These are phyloP conservation scores for Emmonsiellopsis sp. DNA, from an alignment of 2,329 filamentous ascomycete genomes.

Conservation along the genomic window DNA sequence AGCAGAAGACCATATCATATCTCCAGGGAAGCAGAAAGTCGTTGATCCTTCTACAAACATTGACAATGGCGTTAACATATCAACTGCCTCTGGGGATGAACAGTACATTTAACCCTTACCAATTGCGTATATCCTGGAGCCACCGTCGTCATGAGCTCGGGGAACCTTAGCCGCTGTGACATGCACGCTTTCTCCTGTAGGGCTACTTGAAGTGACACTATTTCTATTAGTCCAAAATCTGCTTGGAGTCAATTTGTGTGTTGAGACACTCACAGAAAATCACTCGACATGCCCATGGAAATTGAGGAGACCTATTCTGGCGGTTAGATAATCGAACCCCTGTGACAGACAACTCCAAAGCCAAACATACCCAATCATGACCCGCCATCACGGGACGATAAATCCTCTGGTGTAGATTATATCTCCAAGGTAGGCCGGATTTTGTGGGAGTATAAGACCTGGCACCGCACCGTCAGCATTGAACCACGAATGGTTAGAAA, in stretches of 20 bases:
- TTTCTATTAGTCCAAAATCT: background rate
- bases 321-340: background rate
- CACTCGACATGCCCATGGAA: constrained; percentile 24
- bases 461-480: background rate
- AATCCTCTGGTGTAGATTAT: background rate
- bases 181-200: background rate
- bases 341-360: background rate
- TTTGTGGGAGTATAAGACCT: constrained; percentile 4
- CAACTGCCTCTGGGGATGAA: background rate
- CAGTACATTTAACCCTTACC: background rate
- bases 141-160: background rate
- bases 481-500: background rate
- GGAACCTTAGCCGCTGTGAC: background rate
- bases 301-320: constrained; percentile 24
- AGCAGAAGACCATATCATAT: constrained; percentile 28
- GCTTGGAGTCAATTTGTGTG: background rate
- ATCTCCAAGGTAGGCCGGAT: constrained; percentile 5
- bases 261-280: constrained; percentile 21
- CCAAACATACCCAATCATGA: constrained; percentile 9
- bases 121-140: background rate
- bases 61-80: background rate
- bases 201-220: background rate
- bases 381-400: background rate
- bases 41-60: background rate
- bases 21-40: constrained; percentile 15